Conservation (phyloP, 129 eudicot species). For the sunflower (Helianthus annuus) region DNA sequence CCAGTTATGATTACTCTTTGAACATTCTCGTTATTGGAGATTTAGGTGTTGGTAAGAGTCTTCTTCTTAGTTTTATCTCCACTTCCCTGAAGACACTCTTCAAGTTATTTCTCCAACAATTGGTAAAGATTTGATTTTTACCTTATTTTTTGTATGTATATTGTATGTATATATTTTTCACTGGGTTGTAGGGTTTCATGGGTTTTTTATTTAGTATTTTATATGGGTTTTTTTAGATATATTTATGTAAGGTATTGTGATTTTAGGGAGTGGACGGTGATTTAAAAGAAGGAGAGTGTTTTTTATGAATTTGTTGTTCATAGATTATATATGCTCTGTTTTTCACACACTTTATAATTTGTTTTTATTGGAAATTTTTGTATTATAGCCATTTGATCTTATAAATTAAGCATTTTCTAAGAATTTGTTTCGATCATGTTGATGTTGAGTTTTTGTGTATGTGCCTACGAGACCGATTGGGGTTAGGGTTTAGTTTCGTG, state of each 20-base stretch:
- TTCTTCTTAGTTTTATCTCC: slow-evolving; percentile 70
- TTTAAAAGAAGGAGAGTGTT: background rate
- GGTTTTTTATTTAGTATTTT: background rate
- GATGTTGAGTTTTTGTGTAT: too few species aligned
- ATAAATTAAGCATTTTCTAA: too few species aligned
- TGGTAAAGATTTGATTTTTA: slow-evolving; percentile 39
- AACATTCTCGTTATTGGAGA: slow-evolving; percentile 81
- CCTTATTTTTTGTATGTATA: background rate
- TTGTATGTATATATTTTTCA: too few species aligned
- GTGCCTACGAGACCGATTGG: too few species aligned
- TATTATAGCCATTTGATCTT: too few species aligned
- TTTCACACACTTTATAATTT: background rate
- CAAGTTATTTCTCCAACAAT: slow-evolving; percentile 74
- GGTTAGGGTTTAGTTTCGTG: too few species aligned
- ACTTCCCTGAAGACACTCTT: slow-evolving; percentile 37
- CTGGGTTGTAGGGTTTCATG: too few species aligned
- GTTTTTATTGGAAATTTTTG: too few species aligned
- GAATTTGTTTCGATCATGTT: too few species aligned
- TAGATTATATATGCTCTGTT: background rate
- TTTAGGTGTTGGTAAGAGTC: slow-evolving; percentile 86
- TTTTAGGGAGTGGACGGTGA: slow-evolving; percentile 2
- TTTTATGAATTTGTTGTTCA: slow-evolving; percentile 1
- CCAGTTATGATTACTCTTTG: slow-evolving; percentile 73
- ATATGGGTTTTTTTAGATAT: background rate
- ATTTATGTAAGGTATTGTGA: background rate